Base-by-base conservation (phyloP, 768 basidiomycete species). In the Pleurotus pulmonarius region DNA sequence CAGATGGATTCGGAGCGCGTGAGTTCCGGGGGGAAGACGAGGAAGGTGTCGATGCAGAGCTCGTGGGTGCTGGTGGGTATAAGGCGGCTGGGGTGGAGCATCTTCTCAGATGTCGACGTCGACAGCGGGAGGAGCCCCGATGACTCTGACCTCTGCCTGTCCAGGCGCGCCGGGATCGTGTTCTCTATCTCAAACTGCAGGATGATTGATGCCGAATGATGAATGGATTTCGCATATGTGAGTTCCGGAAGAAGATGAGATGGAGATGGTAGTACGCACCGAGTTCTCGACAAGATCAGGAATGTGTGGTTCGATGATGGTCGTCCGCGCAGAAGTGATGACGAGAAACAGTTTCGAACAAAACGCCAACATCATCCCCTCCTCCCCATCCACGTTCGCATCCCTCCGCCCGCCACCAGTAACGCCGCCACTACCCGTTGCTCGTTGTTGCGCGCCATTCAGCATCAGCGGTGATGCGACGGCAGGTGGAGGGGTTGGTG, bases 301-400 rank as follows among this genome's bases (percentile, higher is more conserved):
- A 15, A 52, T 18, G 51, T 52, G n/a, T 13, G 39, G 37, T 40
- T 52, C 51, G 16, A 39, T 39, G 12, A 22, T 20, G 8, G 51
- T 52, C n/a, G 38, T 18, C 15, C 51, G 34, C 13, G 18, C 15
- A 9, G 51, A 39, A 5, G 51, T 52, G 16, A 52, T 52, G 16
- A 52, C 20, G n/a, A 52, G 24, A 24, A 52, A n/a, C 9, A 52
- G 51, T 24, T 52, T 52, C 51, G 8, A 15, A 25, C 51, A 52
- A 16, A 52, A 9, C 24, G 38, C 18, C 37, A 52, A 25, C 51
- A 34, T 15, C 16, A 29, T 3, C 29, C 9, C 7, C 29, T 9
- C 29, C 29, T 11, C 29, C 8, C 8, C 29, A 2, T 34, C 29
- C 29, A 2, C 29, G 8, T 34, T 34, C 29, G 7, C 29, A 4